These are phyloP conservation scores for Dispira simplex DNA, from an alignment of 192 early-diverging fungal species.

Conservation along the genomic window DNA sequence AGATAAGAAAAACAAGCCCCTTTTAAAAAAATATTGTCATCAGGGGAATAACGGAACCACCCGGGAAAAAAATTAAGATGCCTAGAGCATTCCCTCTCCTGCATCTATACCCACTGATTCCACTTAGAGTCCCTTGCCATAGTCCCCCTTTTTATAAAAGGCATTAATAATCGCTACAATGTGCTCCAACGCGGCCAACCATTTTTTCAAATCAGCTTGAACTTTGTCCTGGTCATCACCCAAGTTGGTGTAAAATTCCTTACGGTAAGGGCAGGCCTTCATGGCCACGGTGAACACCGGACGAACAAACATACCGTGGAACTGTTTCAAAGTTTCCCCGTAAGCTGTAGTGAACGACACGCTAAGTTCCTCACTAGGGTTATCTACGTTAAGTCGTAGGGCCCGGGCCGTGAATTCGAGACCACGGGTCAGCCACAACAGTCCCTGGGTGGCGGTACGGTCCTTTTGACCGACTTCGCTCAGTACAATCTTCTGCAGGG, in stretches of 20 bases:
- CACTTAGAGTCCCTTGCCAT: slow-evolving; percentile 29
- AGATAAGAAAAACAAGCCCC: too few species aligned
- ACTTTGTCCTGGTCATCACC: slow-evolving; percentile 43
- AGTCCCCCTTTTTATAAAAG: slow-evolving; percentile 32
- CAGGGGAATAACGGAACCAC: too few species aligned
- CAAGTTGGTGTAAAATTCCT: slow-evolving; percentile 77
- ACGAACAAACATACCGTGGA: slow-evolving; percentile 51
- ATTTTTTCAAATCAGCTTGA: slow-evolving; percentile 39
- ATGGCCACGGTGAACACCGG: slow-evolving; percentile 57
- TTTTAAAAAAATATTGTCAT: too few species aligned
- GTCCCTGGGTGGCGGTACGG: slow-evolving; percentile 72
- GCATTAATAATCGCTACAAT: slow-evolving; percentile 44
- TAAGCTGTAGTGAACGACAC: slow-evolving; percentile 62
- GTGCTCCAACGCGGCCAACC: slow-evolving; percentile 60
- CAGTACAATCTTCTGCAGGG: slow-evolving; percentile 67
- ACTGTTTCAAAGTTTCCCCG: slow-evolving; percentile 45
- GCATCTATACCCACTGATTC: background rate
- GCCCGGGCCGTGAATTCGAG: slow-evolving; percentile 63
- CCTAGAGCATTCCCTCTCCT: too few species aligned
- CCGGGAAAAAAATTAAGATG: too few species aligned
- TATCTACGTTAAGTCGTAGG: slow-evolving; percentile 37
- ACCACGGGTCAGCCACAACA: slow-evolving; percentile 84
- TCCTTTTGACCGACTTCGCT: slow-evolving; percentile 66
- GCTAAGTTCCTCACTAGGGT: slow-evolving; percentile 40
- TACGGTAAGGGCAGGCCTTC: slow-evolving; percentile 82